Percentiles rank a stretch among this genome's conserved stretches.
phyloP scores from a whole-genome alignment of 2,329 filamentous ascomycete genomes.

The Stromatinia cepivora region DNA sequence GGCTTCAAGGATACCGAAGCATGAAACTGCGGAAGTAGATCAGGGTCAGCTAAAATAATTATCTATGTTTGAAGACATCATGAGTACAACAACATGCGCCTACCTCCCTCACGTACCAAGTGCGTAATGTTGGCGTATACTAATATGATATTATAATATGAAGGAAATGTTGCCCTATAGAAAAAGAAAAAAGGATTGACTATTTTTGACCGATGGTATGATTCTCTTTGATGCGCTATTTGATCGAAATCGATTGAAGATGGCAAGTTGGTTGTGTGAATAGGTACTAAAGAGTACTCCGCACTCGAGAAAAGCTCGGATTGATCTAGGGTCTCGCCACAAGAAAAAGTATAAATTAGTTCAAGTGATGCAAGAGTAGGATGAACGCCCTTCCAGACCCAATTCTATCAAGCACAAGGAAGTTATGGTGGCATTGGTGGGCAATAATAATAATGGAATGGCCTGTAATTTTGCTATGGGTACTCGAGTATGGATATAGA shows the following conservation, averaged over 20 bases:
- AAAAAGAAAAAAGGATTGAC: neutral
- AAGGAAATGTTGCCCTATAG: neutral
- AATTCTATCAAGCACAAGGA: constrained; percentile 6
- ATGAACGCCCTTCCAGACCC: constrained; percentile 13
- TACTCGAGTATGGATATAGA: neutral
- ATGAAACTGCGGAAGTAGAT: constrained; percentile 34
- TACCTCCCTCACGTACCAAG: constrained; percentile 22
- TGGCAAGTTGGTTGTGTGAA: constrained; percentile 12
- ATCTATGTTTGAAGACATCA: constrained; percentile 28
- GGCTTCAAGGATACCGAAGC: constrained; percentile 18
- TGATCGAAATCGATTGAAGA: neutral
- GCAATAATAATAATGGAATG: constrained; percentile 1
- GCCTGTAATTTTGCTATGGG: constrained; percentile 1
- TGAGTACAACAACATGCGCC: constrained; percentile 21
- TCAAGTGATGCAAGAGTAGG: constrained; percentile 5
- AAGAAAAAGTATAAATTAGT: constrained; percentile 18
- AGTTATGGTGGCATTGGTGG: neutral
- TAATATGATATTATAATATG: neutral
- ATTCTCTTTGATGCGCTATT: constrained; percentile 5
- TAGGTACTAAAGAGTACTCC: neutral
- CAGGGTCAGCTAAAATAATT: constrained; percentile 28
- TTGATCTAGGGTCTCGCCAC: constrained; percentile 14
- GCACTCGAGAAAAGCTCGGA: constrained; percentile 15
- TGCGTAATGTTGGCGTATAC: constrained; percentile 3
- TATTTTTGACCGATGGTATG: neutral